Base-by-base conservation (phyloP, 2,329 filamentous ascomycete species). In the Aspergillus fumigatiaffinis region DNA sequence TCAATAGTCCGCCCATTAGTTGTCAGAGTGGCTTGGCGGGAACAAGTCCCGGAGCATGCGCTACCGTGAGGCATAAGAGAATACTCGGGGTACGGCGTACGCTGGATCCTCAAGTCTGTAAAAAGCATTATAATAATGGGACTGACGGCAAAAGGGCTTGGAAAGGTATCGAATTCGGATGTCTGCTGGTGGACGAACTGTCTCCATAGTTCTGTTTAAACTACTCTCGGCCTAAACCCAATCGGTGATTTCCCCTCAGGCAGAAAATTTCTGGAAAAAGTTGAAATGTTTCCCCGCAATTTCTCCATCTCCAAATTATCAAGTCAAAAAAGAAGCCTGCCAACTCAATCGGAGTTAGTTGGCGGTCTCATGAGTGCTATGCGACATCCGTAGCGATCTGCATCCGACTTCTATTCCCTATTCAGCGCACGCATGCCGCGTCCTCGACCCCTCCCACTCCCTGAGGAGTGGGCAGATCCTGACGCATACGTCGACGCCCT, bases 401-500 rank as follows among this genome's bases (percentile, higher is more conserved):
- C 20, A 12, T 23, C n/a, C 12, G 6, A 2, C 8, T 23, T 23
- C 20, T 14, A 21, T 25, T 14, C 23, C 21, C 9, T 17, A 3
- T 23, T 23, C 44, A 47, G 21, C 44, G 23, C 44, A 54, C 52
- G 60, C 54, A 81, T 84, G 78, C 77, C 77, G 52, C 80, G 77
- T 46, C 74, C 79, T 32, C 69, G 70, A 10, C 76, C 80, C 50
- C 81, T 96, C 25, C 92, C 92, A 1, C 84, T 90, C 68, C 80
- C 84, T 35, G 80, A 86, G 52, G 84, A 85, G 66, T 97, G 93
- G 79, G 71, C 79, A 41, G 85, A 84, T 48, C 77, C 86, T 5
- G 90, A 96, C 50, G 83, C 86, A 53, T 99, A 96, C 73, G 83
- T 96, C 51, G 81, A 90, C 26, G 87, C 86, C 20, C 83, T 97